Percentiles rank a stretch among this genome's conserved stretches.
phyloP scores from a whole-genome alignment of 495 filamentous ascomycete genomes.

The Penicillium taxi region DNA sequence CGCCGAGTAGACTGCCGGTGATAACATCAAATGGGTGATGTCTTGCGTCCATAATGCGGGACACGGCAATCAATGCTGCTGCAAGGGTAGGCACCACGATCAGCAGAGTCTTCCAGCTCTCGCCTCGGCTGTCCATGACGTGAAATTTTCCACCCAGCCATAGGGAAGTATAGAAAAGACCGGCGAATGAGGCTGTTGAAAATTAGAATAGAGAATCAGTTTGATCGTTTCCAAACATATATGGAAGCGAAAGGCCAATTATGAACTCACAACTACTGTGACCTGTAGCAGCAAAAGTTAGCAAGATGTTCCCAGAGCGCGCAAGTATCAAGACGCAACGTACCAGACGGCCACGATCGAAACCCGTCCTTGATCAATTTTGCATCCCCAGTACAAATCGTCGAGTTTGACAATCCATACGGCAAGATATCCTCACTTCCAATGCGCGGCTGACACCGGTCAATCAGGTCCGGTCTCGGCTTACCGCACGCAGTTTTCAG shows the following conservation, averaged over 20 bases:
- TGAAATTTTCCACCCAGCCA: conserved; percentile 50
- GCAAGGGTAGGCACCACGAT: conserved; percentile 53
- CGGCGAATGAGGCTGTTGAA: conserved; percentile 55
- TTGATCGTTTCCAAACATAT: too few relatives aligned
- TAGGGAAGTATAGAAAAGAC: conserved; percentile 69
- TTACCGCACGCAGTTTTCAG: conserved; percentile 86
- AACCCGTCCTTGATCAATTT: conserved; percentile 74
- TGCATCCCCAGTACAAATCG: conserved; percentile 62
- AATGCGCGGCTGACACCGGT: conserved; percentile 50
- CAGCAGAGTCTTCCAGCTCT: conserved; percentile 65
- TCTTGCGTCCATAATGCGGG: conserved; percentile 66
- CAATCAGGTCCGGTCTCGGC: conserved; percentile 73
- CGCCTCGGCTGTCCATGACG: conserved; percentile 58
- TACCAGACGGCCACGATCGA: conserved; percentile 71
- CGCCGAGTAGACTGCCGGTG: conserved; percentile 62
- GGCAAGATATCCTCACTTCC: conserved; percentile 28
- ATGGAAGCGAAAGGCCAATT: too few relatives aligned
- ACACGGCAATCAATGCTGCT: conserved; percentile 47
- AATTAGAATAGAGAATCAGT: too few relatives aligned
- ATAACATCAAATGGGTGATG: conserved; percentile 89
- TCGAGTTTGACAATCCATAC: conserved; percentile 52
- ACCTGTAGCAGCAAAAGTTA: conserved; percentile 28
- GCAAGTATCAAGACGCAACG: conserved; percentile 1
- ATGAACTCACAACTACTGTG: conserved; percentile 49
- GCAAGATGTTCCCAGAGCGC: neutral